A percentile compares a stretch with the other conserved stretches of the same genome.
Conservation (phyloP, 805 yeast genomes). For the Cephaloascus fragrans region DNA sequence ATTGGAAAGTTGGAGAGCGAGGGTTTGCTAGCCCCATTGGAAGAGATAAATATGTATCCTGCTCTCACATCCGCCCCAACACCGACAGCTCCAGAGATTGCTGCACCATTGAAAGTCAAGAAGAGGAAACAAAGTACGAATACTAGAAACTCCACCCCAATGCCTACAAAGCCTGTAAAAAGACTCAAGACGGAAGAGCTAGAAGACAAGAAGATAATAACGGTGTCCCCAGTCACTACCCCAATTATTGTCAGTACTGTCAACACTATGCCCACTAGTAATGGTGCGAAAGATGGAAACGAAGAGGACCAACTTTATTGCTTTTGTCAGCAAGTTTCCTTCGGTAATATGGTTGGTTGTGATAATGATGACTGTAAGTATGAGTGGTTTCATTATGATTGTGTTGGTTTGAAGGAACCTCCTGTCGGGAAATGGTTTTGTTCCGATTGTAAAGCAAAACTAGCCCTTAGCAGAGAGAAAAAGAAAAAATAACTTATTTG, state of each 20-base stretch:
- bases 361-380: conserved; percentile 81
- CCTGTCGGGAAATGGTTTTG: conserved; percentile 95
- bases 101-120: background rate
- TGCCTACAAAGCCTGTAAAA: conserved; percentile 10
- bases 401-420: conserved; percentile 83
- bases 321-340: conserved; percentile 88
- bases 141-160: conserved; percentile 3
- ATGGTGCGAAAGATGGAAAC: conserved; percentile 9
- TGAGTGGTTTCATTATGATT: conserved; percentile 95
- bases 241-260: background rate
- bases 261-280: background rate
- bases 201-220: conserved; percentile 7
- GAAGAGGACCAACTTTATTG: conserved; percentile 66
- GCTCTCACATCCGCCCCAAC: background rate
- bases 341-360: conserved; percentile 95
- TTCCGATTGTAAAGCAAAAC: conserved; percentile 58
- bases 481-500: conserved; percentile 18
- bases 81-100: background rate
- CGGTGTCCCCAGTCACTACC: background rate
- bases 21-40: conserved; percentile 61
- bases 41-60: conserved; percentile 1
- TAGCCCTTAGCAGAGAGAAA: conserved; percentile 24
- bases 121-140: conserved; percentile 1
- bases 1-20: conserved; percentile 69
- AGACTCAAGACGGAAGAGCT: conserved; percentile 13